Evolutionary conservation across 805 yeast genomes (phyloP), one percentile per base, ranked within the genome.

Genomic region (Zygosaccharomyces gambellarensis): DNA sequence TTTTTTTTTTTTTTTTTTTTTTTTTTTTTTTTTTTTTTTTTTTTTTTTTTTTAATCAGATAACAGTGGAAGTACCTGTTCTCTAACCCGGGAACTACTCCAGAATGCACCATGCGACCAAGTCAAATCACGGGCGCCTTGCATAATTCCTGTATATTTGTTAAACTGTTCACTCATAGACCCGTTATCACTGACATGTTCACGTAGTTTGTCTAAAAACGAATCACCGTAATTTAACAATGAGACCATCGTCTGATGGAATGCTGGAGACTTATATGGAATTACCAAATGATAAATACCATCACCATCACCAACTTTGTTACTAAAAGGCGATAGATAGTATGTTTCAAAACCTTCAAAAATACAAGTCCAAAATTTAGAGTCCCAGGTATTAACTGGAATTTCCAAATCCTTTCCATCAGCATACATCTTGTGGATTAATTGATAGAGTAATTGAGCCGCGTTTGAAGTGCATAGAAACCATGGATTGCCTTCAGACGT

Each of bases 131-230:
- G 69, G 0, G 98, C 98, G 5, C 98, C 98, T 66, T 83, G 85
- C 85, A 89, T 80, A 64, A 68, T 89, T 0, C 98, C 98, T 38
- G 77, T 80, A 59, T 82, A 77, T 60, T 78, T 81, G 69, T 87
- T 88, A 66, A 89, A 88, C 63, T 92, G 97, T 68, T 92, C 98
- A 60, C 90, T 83, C 81, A 92, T 82, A 46, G 95, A 95, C 17
- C 80, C 78, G 46, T 68, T 69, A 57, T 63, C 67, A 61, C 81
- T 87, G 21, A 78, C 80, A 64, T 84, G 90, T 28, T 73, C 73
- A 59, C 77, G 75, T 17, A 83, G 70, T 14, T 78, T 75, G 48
- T 77, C 77, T 55, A 86, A 65, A 61, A 83, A 86, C 0, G 89
- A 79, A 58, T 87, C 94, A 2, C 83, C 82, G 60, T 76, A 81